Base-by-base conservation (phyloP, 345 rosid species). In the Moringa oleifera region DNA sequence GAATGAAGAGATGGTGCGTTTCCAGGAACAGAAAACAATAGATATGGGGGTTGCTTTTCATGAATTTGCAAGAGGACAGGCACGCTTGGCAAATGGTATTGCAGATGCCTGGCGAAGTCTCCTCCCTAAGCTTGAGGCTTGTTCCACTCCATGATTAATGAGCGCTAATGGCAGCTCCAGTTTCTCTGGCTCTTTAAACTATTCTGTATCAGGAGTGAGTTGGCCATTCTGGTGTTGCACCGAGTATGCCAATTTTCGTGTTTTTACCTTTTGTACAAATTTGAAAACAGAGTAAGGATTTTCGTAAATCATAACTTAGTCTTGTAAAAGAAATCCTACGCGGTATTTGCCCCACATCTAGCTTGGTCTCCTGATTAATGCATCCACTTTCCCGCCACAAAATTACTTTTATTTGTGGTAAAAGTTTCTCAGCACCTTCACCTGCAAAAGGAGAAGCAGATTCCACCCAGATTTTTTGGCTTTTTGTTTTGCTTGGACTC, bases 51-150 rank as follows among this genome's bases (percentile, higher is more conserved):
- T 87, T 0, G 97, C 90, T 2, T 94, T 91, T 77, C 96, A 94
- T 53, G 89, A 91, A 67, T 91, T 94, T 73, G 93, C 97, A 0
- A 84, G 80, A 75, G 99, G 99, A 63, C 99, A 94, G 78, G 88
- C 95, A 18, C 95, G 85, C 15, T 75, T 94, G 69, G 97, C 99
- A 9, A 91, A 68, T 60, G 76, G 76, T 55, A 67, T 88, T 5
- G 97, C 97, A 0, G 99, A 89, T 68, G 93, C 97, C 2, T 94
- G 99, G 99, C 80, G 96, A 79, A 74, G 91, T 74, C 97, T 94
- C 71, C 96, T 94, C 66, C 96, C 96, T 16, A 94, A 87, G 76
- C 90, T 90, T 18, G 99, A 94, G 79, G 81, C 93, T 56, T 83
- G 88, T 69, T 84, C 84, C 37, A 17, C 70, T 0, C 47, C 60